Base-by-base conservation (phyloP, 768 basidiomycete genomes). In the Pilatotrama ljubarskyi region DNA sequence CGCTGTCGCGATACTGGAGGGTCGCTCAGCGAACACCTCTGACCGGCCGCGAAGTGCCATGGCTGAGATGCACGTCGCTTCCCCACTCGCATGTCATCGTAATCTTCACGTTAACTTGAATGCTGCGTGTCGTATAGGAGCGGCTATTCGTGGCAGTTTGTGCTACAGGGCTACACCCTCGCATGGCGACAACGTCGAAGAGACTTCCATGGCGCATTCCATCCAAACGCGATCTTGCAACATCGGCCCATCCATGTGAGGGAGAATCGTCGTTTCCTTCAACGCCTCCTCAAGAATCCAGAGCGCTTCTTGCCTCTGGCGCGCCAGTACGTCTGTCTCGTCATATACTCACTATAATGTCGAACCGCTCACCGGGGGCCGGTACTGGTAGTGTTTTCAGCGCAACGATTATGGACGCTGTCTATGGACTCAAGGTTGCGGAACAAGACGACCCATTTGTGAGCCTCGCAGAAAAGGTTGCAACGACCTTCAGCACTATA, bases 31-130 rank as follows among this genome's bases (percentile, higher is more conserved):
- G 9, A 84, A 90, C 26, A 91, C 90, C 69, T 85, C 89, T 13
- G 90, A 91, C 73, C 88, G 86, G 69, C 87, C 87, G 0, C 74
- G 76, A 24, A 74, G 89, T 22, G 77, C 87, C 43, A 91, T 91
- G 89, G 76, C 74, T 18, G 89, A 91, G 54, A 76, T 90, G 80
- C 89, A 66, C 65, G 85, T 84, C 18, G 29, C 29, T 32, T 10
- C 29, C 4, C 22, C 15, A 0, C 84, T 32, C 17, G n/a, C 11
- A 20, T 18, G 13, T 22, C n/a, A 11, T 11, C 0, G 26, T n/a
- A n/a, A n/a, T n/a, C n/a, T n/a, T n/a, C n/a, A n/a, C n/a, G n/a
- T n/a, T n/a, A n/a, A n/a, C n/a, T n/a, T n/a, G n/a, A n/a, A n/a
- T n/a, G n/a, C n/a, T n/a, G n/a, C n/a, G n/a, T n/a, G 17, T n/a